Base-by-base conservation (phyloP, 2,329 filamentous ascomycete genomes). In the Aaosphaeria arxii region DNA sequence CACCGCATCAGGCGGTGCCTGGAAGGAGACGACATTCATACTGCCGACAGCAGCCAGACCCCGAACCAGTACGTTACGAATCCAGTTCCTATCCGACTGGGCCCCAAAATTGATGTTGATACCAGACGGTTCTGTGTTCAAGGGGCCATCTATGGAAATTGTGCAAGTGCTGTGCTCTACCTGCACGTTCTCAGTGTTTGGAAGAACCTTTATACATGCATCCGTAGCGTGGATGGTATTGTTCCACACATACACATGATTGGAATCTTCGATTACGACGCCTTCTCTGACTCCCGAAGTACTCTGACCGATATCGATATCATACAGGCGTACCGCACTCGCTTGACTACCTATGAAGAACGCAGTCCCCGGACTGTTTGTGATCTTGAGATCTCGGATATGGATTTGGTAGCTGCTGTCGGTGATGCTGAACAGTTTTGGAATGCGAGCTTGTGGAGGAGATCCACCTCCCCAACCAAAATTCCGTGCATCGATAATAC, bases 401-500 rank as follows among this genome's bases (percentile, higher is more conserved):
- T 52, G 41, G 35, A 56, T 45, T 24, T 52, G 47, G 38, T 49
- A 48, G 42, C 49, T 49, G 11, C 31, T 33, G 17, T 54, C 43
- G 33, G 33, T 43, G 42, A 56, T 48, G 29, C 46, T 52, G 45
- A 56, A 50, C 11, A 56, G 40, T 9, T 43, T 47, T 1, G 53
- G 53, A 6, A 50, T 45, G 17, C 38, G 28, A 4, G 35, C 29
- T 11, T 40, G 44, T n/a, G 30, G 17, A 11, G 7, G 28, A 28
- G 5, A 32, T 29, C 11, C 39, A 35, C 9, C 31, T 38, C 30
- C 28, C 17, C 39, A 48, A 2, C 54, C 52, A 30, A 48, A 54
- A 6, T 31, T 29, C 53, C 74, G 77, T 2, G 74, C 76, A 53
- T 78, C 75, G 40, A 78, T 74, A 0, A 74, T 53, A 11, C 76